Conservation (phyloP, 768 basidiomycete genomes). For the Tephrocybe sp. region DNA sequence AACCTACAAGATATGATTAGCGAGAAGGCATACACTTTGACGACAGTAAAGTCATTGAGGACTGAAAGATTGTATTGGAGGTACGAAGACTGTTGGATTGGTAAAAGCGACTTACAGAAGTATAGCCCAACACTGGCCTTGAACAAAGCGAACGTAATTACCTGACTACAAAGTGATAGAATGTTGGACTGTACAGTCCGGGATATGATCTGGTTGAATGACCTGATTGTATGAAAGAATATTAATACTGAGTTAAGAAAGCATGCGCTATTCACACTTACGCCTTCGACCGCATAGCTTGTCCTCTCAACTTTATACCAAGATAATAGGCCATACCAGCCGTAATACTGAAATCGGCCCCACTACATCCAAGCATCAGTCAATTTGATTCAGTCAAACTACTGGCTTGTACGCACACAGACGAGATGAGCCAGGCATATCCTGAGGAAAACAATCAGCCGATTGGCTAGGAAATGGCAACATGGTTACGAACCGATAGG, state of each 20-base stretch:
- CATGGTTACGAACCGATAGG: neutral
- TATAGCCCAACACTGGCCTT: conserved; percentile 3
- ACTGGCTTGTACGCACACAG: neutral
- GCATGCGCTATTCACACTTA: neutral
- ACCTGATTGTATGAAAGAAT: neutral
- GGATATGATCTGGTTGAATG: conserved; percentile 1
- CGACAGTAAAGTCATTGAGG: conserved; percentile 3
- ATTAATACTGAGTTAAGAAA: too few species aligned
- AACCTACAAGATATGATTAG: conserved; percentile 1
- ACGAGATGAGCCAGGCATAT: conserved; percentile 1
- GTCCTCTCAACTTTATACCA: neutral
- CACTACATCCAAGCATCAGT: neutral
- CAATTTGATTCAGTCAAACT: too few species aligned
- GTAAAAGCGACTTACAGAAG: neutral
- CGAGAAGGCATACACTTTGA: conserved; percentile 3
- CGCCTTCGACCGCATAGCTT: neutral
- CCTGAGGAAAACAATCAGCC: neutral
- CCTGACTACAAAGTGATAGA: neutral
- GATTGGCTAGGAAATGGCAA: neutral
- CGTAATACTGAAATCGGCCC: conserved; percentile 1
- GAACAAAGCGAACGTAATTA: conserved; percentile 2
- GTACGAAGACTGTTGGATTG: too few species aligned
- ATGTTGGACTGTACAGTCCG: conserved; percentile 2
- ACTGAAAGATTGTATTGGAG: neutral
- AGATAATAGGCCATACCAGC: conserved; percentile 1